phyloP scores from a whole-genome alignment of 495 filamentous ascomycete genomes.

The Aspergillus baeticus region DNA sequence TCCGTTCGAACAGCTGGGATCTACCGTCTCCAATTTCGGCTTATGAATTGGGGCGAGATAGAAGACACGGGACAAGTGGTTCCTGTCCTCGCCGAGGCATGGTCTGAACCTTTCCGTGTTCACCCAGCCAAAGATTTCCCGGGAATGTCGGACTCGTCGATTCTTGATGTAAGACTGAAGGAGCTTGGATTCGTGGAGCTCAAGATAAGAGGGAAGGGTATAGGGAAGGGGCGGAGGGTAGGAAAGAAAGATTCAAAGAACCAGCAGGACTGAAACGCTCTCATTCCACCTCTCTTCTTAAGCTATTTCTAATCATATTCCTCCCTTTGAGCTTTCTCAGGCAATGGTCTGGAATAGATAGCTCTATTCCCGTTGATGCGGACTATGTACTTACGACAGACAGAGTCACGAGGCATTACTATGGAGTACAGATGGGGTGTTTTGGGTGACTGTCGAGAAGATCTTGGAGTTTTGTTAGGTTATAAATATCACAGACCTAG shows the following conservation, averaged over 20 bases:
- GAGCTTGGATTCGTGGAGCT: constrained; percentile 47
- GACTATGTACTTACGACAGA: background rate
- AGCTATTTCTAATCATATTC: background rate
- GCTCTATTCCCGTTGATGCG: background rate
- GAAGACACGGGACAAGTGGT: constrained; percentile 56
- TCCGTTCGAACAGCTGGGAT: constrained; percentile 83
- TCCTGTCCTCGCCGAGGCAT: constrained; percentile 62
- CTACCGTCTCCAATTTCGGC: constrained; percentile 81
- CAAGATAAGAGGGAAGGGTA: constrained; percentile 45
- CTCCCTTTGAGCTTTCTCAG: background rate
- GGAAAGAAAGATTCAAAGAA: constrained; percentile 8
- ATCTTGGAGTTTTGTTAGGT: no score
- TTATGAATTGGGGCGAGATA: constrained; percentile 64
- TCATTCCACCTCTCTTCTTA: background rate
- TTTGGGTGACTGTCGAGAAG: no score
- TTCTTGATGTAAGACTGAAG: constrained; percentile 39
- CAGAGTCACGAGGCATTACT: background rate
- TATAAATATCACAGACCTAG: no score
- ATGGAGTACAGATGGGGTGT: background rate
- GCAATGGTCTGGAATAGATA: background rate
- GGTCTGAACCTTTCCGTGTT: constrained; percentile 82
- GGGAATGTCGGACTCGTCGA: constrained; percentile 69
- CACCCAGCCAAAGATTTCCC: constrained; percentile 97
- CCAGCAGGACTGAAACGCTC: background rate
- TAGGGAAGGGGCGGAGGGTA: constrained; percentile 39